Conservation (phyloP, 306 rosid genomes). For the Cucurbita ficifolia region DNA sequence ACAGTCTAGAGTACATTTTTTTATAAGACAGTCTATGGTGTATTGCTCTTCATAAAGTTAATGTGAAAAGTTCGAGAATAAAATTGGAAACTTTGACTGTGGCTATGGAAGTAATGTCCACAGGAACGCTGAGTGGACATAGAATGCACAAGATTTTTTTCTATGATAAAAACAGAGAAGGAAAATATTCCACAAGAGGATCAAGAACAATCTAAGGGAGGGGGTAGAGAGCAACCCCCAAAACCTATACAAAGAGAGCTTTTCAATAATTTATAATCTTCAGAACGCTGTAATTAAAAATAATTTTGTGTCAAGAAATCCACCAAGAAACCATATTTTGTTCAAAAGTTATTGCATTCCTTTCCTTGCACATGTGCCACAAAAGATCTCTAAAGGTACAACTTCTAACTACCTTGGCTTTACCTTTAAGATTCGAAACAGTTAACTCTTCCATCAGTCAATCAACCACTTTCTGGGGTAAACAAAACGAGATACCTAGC, state of each 20-base stretch:
- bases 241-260: too few species aligned
- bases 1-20: background rate
- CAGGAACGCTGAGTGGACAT: background rate
- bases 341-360: background rate
- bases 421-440: background rate
- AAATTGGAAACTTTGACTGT: background rate
- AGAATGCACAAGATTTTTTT: background rate
- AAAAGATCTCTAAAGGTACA: background rate
- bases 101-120: background rate
- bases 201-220: too few species aligned
- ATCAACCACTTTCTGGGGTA: background rate
- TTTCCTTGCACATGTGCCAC: background rate
- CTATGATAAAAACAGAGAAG: too few species aligned
- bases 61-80: background rate
- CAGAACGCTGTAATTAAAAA: too few species aligned
- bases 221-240: too few species aligned
- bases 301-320: too few species aligned
- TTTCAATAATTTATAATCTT: too few species aligned
- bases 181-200: background rate
- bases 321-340: too few species aligned
- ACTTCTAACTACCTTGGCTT: background rate
- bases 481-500: background rate
- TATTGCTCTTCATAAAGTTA: background rate
- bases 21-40: background rate
- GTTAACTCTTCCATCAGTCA: background rate